Conservation (phyloP, 1,139 yeast species). For the Eremothecium coryli region DNA sequence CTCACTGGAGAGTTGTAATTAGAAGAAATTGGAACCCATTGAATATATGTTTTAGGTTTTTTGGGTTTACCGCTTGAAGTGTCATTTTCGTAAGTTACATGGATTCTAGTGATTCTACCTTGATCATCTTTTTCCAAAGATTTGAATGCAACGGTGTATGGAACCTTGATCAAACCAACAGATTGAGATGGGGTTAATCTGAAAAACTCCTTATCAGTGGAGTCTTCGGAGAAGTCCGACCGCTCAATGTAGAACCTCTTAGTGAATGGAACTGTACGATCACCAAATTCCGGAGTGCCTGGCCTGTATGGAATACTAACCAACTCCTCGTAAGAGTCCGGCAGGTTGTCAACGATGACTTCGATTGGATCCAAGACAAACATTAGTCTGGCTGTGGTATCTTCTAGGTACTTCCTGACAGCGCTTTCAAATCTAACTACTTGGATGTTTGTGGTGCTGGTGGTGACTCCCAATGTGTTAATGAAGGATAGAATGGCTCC, state of each 20-base stretch:
- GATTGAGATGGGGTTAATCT: slow-evolving; percentile 85
- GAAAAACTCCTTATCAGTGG: slow-evolving; percentile 53
- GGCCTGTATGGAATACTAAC: slow-evolving; percentile 86
- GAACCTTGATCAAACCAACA: slow-evolving; percentile 93
- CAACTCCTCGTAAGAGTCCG: slow-evolving; percentile 60
- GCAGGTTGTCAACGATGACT: slow-evolving; percentile 72
- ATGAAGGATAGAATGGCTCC: slow-evolving; percentile 92
- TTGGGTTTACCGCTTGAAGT: slow-evolving; percentile 36
- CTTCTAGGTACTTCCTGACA: slow-evolving; percentile 78
- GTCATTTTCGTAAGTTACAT: slow-evolving; percentile 72
- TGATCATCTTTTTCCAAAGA: slow-evolving; percentile 45
- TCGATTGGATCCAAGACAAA: slow-evolving; percentile 82
- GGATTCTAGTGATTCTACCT: slow-evolving; percentile 62
- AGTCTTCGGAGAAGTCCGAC: slow-evolving; percentile 72
- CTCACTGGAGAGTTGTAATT: slow-evolving; percentile 52
- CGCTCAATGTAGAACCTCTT: slow-evolving; percentile 76
- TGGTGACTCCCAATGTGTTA: slow-evolving; percentile 93
- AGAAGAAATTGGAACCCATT: slow-evolving; percentile 80
- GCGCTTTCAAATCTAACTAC: slow-evolving; percentile 82
- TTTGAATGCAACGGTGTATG: slow-evolving; percentile 68
- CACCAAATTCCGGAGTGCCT: slow-evolving; percentile 64
- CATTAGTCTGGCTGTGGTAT: slow-evolving; percentile 91
- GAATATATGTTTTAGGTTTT: slow-evolving; percentile 91
- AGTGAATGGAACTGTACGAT: slow-evolving; percentile 67
- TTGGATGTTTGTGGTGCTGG: slow-evolving; percentile 86